Conservation (phyloP, 116 monocot species). For the Iris pallida region DNA sequence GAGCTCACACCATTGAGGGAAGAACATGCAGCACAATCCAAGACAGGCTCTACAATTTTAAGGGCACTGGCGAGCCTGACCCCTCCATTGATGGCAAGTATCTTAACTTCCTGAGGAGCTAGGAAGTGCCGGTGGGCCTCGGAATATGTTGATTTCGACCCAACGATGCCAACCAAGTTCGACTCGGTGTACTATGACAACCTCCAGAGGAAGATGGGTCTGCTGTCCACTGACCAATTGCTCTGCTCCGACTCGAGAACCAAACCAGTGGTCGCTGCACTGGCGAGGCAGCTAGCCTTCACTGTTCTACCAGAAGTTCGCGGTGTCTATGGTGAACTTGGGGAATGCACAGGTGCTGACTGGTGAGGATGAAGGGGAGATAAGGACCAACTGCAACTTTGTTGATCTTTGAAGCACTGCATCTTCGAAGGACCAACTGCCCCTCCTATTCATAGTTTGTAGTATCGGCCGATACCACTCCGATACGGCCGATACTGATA, state of each 20-base stretch:
- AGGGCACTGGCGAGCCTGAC: constrained; percentile 35
- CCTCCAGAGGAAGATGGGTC: constrained; percentile 47
- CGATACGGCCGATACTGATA: too few species aligned
- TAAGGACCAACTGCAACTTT: constrained; percentile 58
- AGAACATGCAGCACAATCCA: constrained; percentile 37
- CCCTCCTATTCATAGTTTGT: too few species aligned
- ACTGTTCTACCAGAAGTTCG: constrained; percentile 63
- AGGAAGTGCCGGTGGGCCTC: constrained; percentile 51
- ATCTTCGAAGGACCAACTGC: too few species aligned
- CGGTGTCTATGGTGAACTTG: constrained; percentile 61
- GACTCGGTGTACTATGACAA: constrained; percentile 60
- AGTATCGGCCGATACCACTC: too few species aligned
- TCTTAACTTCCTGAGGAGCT: constrained; percentile 46
- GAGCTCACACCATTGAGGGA: constrained; percentile 71
- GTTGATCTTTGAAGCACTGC: constrained; percentile 11
- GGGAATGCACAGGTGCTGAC: constrained; percentile 52
- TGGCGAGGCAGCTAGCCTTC: constrained; percentile 37
- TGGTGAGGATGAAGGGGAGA: constrained; percentile 53
- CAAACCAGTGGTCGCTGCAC: constrained; percentile 29
- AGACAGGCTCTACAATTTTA: constrained; percentile 52
- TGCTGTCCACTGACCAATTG: constrained; percentile 57
- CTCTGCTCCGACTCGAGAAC: constrained; percentile 56
- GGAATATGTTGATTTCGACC: constrained; percentile 54
- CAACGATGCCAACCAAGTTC: constrained; percentile 45
- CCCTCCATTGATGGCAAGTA: constrained; percentile 36